Evolutionary conservation across 768 basidiomycete genomes (phyloP).

Genomic region (Tricholoma flavovirens): DNA sequence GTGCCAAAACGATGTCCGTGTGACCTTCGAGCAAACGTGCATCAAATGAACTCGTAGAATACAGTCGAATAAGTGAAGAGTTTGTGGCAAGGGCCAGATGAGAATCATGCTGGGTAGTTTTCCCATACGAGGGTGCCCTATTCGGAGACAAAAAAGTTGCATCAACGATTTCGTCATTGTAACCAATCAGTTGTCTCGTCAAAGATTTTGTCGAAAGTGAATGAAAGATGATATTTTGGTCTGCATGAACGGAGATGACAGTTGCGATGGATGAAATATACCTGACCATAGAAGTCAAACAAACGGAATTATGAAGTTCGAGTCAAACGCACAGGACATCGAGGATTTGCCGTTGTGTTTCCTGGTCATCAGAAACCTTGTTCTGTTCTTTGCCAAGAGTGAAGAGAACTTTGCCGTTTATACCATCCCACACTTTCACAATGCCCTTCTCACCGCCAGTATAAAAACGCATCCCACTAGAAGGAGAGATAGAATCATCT

Average conservation of each 20-base stretch:
- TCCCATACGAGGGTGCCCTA: conserved; percentile 15
- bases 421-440: conserved; percentile 80
- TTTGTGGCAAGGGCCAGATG: conserved; percentile 96
- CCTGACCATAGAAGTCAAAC: conserved; percentile 34
- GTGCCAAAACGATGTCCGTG: conserved; percentile 82
- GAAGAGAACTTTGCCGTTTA: conserved; percentile 55
- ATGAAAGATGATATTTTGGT: conserved; percentile 95
- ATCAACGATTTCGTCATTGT: conserved; percentile 98
- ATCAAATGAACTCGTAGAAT: conserved; percentile 70
- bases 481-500: conserved; percentile 40
- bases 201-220: conserved; percentile 63
- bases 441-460: conserved; percentile 90
- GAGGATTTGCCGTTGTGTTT: conserved; percentile 81
- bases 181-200: conserved; percentile 84
- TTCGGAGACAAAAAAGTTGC: conserved; percentile 62
- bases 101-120: conserved; percentile 40
- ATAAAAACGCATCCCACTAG: conserved; percentile 58
- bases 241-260: conserved; percentile 83
- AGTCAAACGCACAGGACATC: conserved; percentile 67
- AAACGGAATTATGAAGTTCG: neutral
- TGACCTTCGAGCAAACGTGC: conserved; percentile 86
- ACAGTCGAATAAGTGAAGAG: conserved; percentile 90
- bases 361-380: conserved; percentile 46
- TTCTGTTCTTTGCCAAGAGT: conserved; percentile 48
- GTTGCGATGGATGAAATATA: conserved; percentile 61